Conservation (phyloP, 495 filamentous ascomycete genomes). For the Apodospora peruviana region DNA sequence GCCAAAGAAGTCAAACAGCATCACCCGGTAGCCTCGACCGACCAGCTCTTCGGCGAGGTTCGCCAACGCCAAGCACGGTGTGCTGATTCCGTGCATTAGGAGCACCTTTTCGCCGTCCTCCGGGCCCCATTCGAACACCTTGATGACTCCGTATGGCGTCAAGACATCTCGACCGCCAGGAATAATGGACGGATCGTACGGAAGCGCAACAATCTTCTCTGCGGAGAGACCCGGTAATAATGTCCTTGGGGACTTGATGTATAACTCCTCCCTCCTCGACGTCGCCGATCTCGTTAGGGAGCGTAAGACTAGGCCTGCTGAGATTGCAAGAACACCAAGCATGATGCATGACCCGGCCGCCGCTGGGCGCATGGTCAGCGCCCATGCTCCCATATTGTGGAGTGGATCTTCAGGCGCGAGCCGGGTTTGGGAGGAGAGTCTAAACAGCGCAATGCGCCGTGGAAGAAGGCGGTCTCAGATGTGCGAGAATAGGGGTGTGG, state of each 20-base stretch:
- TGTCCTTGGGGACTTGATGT: conserved; percentile 21
- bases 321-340: conserved; percentile 16
- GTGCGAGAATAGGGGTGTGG: too few relatives aligned
- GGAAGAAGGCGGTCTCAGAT: too few relatives aligned
- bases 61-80: conserved; percentile 62
- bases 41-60: conserved; percentile 61
- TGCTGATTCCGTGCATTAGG: conserved; percentile 75
- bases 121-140: conserved; percentile 81
- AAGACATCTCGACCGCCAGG: conserved; percentile 70
- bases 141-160: conserved; percentile 66
- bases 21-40: conserved; percentile 64
- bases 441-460: too few relatives aligned
- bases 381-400: conserved; percentile 16
- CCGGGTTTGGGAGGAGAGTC: neutral
- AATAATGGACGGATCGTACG: conserved; percentile 69
- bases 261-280: neutral
- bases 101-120: conserved; percentile 65
- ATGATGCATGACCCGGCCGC: conserved; percentile 12
- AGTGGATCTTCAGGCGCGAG: too few relatives aligned
- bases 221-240: conserved; percentile 17
- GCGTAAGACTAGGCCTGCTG: conserved; percentile 8
- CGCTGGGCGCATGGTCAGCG: neutral
- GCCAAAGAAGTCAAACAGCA: conserved; percentile 77
- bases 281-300: neutral
- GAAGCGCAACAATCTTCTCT: conserved; percentile 22